phyloP scores from a whole-genome alignment of 2,329 filamentous ascomycete species.

The Alternaria triticimaculans region DNA sequence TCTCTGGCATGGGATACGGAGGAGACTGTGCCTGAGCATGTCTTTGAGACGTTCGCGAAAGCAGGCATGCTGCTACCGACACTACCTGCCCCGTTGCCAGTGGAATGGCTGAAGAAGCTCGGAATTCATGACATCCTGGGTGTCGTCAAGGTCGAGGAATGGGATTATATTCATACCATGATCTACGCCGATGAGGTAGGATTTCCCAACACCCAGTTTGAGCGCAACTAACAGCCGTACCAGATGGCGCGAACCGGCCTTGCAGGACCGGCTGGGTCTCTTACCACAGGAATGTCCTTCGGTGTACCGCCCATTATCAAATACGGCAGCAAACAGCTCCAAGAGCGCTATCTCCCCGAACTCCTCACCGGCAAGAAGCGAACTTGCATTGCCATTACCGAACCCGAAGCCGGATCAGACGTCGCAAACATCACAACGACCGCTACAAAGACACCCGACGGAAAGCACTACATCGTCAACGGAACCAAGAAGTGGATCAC shows the following conservation, averaged over 20 bases:
- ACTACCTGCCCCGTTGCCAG: slow-evolving; percentile 71
- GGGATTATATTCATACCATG: slow-evolving; percentile 72
- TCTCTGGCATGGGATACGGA: slow-evolving; percentile 74
- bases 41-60: slow-evolving; percentile 69
- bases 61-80: slow-evolving; percentile 74
- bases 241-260: slow-evolving; percentile 70
- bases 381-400: slow-evolving; percentile 78
- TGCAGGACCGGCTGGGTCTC: slow-evolving; percentile 66
- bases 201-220: background rate
- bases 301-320: slow-evolving; percentile 75
- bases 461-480: slow-evolving; percentile 73
- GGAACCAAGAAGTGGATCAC: slow-evolving; percentile 76
- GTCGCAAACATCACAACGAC: slow-evolving; percentile 76
- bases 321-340: slow-evolving; percentile 67
- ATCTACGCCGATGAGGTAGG: slow-evolving; percentile 72
- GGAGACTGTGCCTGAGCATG: slow-evolving; percentile 67
- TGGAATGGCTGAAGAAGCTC: slow-evolving; percentile 69
- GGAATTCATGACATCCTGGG: slow-evolving; percentile 72
- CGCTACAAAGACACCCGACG: slow-evolving; percentile 66
- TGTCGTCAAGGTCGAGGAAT: slow-evolving; percentile 72
- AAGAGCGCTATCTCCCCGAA: slow-evolving; percentile 74
- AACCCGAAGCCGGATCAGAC: slow-evolving; percentile 75
- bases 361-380: slow-evolving; percentile 71
- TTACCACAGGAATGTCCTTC: slow-evolving; percentile 76
- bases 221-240: background rate